Base-by-base conservation (phyloP, 2,329 filamentous ascomycete genomes). In the Fusarium sp. region DNA sequence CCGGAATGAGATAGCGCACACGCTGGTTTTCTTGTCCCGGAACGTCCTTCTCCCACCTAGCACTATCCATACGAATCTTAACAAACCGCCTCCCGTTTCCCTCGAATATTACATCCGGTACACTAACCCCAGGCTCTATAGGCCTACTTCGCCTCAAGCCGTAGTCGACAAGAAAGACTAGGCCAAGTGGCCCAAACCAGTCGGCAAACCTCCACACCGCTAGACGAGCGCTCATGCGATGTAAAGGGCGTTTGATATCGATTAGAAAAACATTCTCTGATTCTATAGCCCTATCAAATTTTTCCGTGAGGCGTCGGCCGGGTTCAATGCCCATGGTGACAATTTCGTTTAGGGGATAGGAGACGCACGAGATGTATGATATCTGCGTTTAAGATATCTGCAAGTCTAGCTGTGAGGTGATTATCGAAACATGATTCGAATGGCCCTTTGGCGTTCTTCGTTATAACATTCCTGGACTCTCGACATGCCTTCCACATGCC, bases 401-500 rank as follows among this genome's bases (percentile, higher is more conserved):
- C 14, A 1, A 58, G 23, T 37, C 18, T 21, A 23, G 9, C 33
- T 7, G 23, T 23, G 1, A 38, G 23, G 8, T 4, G 10, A 18
- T 48, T 49, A 11, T 49, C 15, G 8, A 58, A 58, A 19, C 8
- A 11, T n/a, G 31, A n/a, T 27, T 58, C 9, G 9, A 38, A 16
- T 35, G 7, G 7, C 4, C 55, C 33, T 19, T 29, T 38, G 7
- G 5, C 21, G 9, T 21, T 14, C n/a, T 11, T 58, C 11, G 21
- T 18, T 11, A 38, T 23, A 2, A 51, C 8, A 10, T 37, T 15
- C 14, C 55, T 49, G 10, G 42, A 58, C 21, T 58, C 55, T 23
- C 1, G 38, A 21, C 55, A 58, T 58, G 42, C 55, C 15, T 9
- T 58, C 33, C 42, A 58, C 42, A 51, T 51, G 19, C 42, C 42